Base-by-base conservation (phyloP, 208 protist genomes). In the Tritrichomonas foetus region DNA sequence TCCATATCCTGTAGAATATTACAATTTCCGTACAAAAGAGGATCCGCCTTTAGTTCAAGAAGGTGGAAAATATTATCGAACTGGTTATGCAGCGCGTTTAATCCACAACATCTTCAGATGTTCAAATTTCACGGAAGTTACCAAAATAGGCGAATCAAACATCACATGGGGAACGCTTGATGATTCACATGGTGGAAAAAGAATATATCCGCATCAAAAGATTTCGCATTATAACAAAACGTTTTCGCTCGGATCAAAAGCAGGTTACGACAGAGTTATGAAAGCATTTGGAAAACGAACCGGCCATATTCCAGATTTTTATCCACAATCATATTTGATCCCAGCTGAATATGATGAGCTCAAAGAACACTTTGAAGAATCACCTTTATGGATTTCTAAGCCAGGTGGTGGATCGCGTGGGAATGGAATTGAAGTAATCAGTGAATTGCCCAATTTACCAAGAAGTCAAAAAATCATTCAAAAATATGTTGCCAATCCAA, bases 401-500 rank as follows among this genome's bases (percentile, higher is more conserved):
- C 78, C 78, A 61, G 78, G 41, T 5, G 78, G 78, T 89, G 78
- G 78, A 39, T 53, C 78, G 0, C 78, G 78, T 89, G 78, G 78
- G 39, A 57, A 89, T 39, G 78, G 78, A 39, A 89, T 89, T 36
- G 14, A 13, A 47, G 78, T 89, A 8, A 89, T 89, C 57, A 11
- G 39, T 20, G 47, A 89, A 39, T n/a, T 49, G 3, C 78, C 78
- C 13, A 47, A 0, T 20, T 3, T 57, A 8, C 16, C 41, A 44
- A 57, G 9, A 3, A 57, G 27, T 11, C 9, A 50, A 33, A 27
- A 20, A 47, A 47, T 89, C 39, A 50, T 89, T 0, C 78, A 89
- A 36, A 89, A 57, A 50, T 94, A 94, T 30, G 2, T 94, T 49
- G 55, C 39, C 44, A 50, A 69, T 72, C 94, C 94, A 47, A 11